Percentiles rank a stretch among this genome's conserved stretches.
phyloP scores from a whole-genome alignment of 805 yeast species.

The Yarrowia divulgata region DNA sequence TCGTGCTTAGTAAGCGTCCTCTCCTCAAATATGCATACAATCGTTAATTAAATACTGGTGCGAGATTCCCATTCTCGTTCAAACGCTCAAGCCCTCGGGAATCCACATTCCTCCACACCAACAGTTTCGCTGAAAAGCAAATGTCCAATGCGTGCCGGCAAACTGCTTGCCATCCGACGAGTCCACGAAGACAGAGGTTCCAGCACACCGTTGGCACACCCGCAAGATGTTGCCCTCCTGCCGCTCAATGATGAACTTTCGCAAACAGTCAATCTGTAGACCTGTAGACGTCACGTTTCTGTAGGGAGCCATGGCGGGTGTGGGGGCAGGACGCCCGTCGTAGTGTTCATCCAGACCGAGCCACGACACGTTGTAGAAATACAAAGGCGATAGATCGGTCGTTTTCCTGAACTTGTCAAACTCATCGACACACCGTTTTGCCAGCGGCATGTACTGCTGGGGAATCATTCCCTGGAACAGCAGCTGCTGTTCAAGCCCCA shows the following conservation, averaged over 20 bases:
- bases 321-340: slow-evolving; percentile 42
- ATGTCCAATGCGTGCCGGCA: slow-evolving; percentile 57
- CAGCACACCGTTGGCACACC: slow-evolving; percentile 64
- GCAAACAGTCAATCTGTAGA: slow-evolving; percentile 49
- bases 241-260: slow-evolving; percentile 51
- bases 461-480: slow-evolving; percentile 70
- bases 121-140: slow-evolving; percentile 75
- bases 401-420: slow-evolving; percentile 53
- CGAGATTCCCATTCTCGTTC: background rate
- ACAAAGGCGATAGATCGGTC: slow-evolving; percentile 61
- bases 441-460: slow-evolving; percentile 51
- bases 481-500: slow-evolving; percentile 66
- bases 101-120: slow-evolving; percentile 66
- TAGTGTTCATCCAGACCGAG: slow-evolving; percentile 53
- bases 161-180: slow-evolving; percentile 47
- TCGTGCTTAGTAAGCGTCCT: too few species aligned
- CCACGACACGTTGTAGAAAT: slow-evolving; percentile 73
- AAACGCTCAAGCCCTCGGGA: slow-evolving; percentile 13
- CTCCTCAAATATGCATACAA: background rate
- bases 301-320: slow-evolving; percentile 40
- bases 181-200: slow-evolving; percentile 53
- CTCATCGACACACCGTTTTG: slow-evolving; percentile 55
- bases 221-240: slow-evolving; percentile 53
- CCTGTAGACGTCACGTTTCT: slow-evolving; percentile 13
- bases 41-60: slow-evolving; percentile 13